These are phyloP conservation scores for Articulospora tetracladia DNA, from an alignment of 495 filamentous ascomycete genomes.

Conservation along the genomic window DNA sequence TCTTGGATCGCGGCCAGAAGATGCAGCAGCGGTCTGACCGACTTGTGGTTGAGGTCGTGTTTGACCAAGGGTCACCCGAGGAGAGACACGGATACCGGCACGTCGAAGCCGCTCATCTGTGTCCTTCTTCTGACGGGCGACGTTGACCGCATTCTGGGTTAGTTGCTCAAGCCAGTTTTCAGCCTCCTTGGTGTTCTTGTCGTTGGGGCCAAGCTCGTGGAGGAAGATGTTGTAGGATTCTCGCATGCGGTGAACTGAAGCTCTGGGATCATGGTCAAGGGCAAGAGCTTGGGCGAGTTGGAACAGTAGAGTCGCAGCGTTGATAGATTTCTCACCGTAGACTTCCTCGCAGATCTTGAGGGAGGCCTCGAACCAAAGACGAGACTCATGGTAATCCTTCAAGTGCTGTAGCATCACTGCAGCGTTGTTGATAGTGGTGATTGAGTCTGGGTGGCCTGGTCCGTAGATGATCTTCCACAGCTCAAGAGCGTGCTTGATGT, in stretches of 20 bases:
- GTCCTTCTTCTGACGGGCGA: slow-evolving; percentile 89
- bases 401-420: slow-evolving; percentile 97
- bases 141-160: slow-evolving; percentile 87
- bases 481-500: slow-evolving; percentile 88
- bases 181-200: slow-evolving; percentile 93
- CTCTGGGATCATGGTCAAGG: slow-evolving; percentile 87
- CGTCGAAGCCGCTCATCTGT: slow-evolving; percentile 67
- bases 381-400: slow-evolving; percentile 87
- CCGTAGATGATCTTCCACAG: slow-evolving; percentile 98
- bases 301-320: slow-evolving; percentile 94
- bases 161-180: slow-evolving; percentile 95
- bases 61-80: slow-evolving; percentile 47
- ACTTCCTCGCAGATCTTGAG: slow-evolving; percentile 81
- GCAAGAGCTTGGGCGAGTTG: slow-evolving; percentile 94
- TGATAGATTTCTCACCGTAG: slow-evolving; percentile 82
- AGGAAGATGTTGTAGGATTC: slow-evolving; percentile 96
- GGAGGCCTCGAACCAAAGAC: slow-evolving; percentile 94
- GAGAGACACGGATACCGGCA: slow-evolving; percentile 38
- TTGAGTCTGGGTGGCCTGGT: slow-evolving; percentile 88
- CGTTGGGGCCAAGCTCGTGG: slow-evolving; percentile 72
- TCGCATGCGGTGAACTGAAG: slow-evolving; percentile 84
- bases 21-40: slow-evolving; percentile 49
- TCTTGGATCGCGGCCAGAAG: slow-evolving; percentile 27
- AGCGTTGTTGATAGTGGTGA: slow-evolving; percentile 98
- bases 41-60: slow-evolving; percentile 39